These are phyloP conservation scores for Xylona heveae DNA, from an alignment of 495 filamentous ascomycete species.

Conservation along the genomic window DNA sequence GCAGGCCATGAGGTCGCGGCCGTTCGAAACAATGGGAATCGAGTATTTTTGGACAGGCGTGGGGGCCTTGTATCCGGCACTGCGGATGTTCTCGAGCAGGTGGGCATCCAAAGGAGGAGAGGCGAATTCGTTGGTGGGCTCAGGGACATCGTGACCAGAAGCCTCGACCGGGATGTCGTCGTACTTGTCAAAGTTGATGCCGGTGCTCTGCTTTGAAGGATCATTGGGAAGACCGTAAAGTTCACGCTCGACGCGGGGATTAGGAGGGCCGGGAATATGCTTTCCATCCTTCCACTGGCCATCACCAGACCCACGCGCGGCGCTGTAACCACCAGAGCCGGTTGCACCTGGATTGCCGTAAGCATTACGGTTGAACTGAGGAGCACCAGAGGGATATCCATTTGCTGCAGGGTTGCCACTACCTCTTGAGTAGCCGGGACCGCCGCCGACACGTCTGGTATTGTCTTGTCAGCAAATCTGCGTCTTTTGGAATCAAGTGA, in stretches of 20 bases:
- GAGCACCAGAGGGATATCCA: conserved; percentile 21
- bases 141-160: conserved; percentile 82
- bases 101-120: conserved; percentile 91
- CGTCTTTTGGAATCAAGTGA: too few species aligned
- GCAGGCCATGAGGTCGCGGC: conserved; percentile 96
- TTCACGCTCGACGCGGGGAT: conserved; percentile 79
- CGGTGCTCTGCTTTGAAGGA: conserved; percentile 80
- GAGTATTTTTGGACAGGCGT: conserved; percentile 59
- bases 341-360: conserved; percentile 39
- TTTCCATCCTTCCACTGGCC: conserved; percentile 94
- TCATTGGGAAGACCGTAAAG: conserved; percentile 89
- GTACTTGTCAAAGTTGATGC: conserved; percentile 99
- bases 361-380: conserved; percentile 39
- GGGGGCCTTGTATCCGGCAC: conserved; percentile 82
- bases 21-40: conserved; percentile 65
- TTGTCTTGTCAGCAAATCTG: too few species aligned
- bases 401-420: conserved; percentile 13
- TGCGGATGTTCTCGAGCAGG: conserved; percentile 70
- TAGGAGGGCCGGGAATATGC: conserved; percentile 74
- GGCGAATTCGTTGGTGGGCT: conserved; percentile 72
- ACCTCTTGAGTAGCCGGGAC: conserved; percentile 5
- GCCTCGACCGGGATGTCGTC: conserved; percentile 98
- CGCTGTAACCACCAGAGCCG: conserved; percentile 15
- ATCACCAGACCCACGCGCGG: conserved; percentile 66
- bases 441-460: conserved; percentile 9